Conservation (phyloP, 352 stramenopile species). For the Globisporangium acanthophoron region DNA sequence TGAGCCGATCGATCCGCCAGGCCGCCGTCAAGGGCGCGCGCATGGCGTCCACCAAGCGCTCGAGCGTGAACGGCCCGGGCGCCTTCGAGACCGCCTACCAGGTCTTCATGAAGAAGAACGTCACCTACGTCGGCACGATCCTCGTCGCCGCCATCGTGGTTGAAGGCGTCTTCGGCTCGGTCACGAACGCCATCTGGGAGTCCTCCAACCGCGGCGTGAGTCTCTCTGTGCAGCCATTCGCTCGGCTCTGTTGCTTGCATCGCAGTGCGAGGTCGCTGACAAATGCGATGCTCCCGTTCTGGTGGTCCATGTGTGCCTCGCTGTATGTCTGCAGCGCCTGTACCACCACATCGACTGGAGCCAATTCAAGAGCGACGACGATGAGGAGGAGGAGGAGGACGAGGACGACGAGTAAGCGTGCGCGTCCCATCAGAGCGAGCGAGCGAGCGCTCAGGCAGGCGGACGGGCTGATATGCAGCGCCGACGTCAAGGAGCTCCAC, state of each 20-base stretch:
- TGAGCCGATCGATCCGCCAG: conserved; percentile 51
- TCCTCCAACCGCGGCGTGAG: conserved; percentile 77
- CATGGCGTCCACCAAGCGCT: conserved; percentile 61
- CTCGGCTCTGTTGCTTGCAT: background rate
- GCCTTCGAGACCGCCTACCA: conserved; percentile 60
- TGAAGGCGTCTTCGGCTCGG: conserved; percentile 67
- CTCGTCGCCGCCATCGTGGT: conserved; percentile 60
- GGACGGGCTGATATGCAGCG: background rate
- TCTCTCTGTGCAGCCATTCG: background rate
- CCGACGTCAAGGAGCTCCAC: background rate
- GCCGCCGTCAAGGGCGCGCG: conserved; percentile 32
- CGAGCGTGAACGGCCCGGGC: conserved; percentile 74
- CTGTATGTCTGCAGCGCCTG: conserved; percentile 41
- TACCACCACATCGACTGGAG: conserved; percentile 88
- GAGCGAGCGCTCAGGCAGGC: background rate
- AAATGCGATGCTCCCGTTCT: conserved; percentile 19
- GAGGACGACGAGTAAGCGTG: conserved; percentile 29
- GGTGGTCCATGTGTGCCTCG: conserved; percentile 21
- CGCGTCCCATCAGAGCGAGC: background rate
- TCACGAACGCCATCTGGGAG: conserved; percentile 78
- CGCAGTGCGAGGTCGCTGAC: background rate
- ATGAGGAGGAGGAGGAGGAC: conserved; percentile 76
- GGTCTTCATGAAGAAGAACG: conserved; percentile 78
- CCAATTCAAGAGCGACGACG: conserved; percentile 74
- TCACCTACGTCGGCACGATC: conserved; percentile 77